Evolutionary conservation across 1,139 yeast genomes (phyloP), one percentile per base, ranked within the genome.

Genomic region (Sugiyamaella pinicola): DNA sequence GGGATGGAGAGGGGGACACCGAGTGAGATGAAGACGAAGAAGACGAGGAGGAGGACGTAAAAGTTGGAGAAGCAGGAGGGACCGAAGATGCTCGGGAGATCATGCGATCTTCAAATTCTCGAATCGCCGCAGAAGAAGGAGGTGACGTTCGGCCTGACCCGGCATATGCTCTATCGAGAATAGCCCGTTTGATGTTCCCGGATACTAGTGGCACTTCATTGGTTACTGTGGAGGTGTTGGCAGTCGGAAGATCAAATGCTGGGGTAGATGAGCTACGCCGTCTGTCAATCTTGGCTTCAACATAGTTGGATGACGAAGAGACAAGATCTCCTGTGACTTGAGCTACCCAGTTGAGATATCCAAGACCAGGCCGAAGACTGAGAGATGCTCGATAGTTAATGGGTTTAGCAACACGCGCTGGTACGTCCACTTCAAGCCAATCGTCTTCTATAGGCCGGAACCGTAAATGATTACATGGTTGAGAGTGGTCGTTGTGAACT

Each of bases 361-460:
- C 55, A 13, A 53, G 55, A 26, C 49, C 47, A 15, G 48, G 51
- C 19, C 49, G 48, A 6, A 38, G 29, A 19, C 49, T 48, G 29
- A 52, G 47, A 9, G 55, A 45, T 22, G 57, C 54, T n/a, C 52
- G 52, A 45, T 53, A 52, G 28, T 49, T 47, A 8, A 26, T 13
- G 12, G 51, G 39, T 19, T 24, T 34, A 7, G 26, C 21, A n/a
- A 48, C 51, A 12, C 52, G 51, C 29, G 29, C 9, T 2, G 58
- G 56, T 2, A 55, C 39, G 22, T 41, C 42, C 6, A 55, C 56
- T 34, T 64, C 67, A 15, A 64, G 55, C 67, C 67, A 64, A 54
- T 63, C 67, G 35, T 64, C 66, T 17, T 64, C 67, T 58, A 58
- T 58, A 1, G 64, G 57, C 35, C 56, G 49, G 55, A 64, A 63